Percentiles rank a stretch among this genome's conserved stretches.
Conservation (phyloP, 192 early-diverging fungal species). For the Entomortierella lignicola region DNA sequence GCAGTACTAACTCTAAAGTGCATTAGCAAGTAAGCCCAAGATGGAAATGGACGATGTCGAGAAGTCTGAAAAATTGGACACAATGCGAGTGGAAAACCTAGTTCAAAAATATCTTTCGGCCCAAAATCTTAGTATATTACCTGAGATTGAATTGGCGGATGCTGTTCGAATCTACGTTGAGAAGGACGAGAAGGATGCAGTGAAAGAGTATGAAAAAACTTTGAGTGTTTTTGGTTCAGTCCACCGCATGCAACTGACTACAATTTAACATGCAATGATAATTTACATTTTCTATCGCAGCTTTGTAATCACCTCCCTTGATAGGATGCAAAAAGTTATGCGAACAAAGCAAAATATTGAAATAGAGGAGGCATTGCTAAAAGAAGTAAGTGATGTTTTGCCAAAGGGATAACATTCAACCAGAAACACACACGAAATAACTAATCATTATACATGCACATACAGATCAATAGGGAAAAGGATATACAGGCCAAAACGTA, state of each 20-base stretch:
- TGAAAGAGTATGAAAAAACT: slow-evolving; percentile 65
- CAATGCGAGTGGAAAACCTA: slow-evolving; percentile 78
- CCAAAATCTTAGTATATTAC: slow-evolving; percentile 72
- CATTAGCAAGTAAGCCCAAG: slow-evolving; percentile 21
- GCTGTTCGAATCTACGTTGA: slow-evolving; percentile 83
- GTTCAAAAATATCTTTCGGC: slow-evolving; percentile 78
- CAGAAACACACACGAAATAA: neutral
- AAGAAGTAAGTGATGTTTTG: slow-evolving; percentile 14
- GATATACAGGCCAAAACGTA: slow-evolving; percentile 35
- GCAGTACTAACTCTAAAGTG: neutral
- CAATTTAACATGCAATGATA: no score
- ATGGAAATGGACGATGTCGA: slow-evolving; percentile 30
- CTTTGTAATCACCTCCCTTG: slow-evolving; percentile 29
- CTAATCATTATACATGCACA: neutral
- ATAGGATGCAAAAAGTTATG: slow-evolving; percentile 43
- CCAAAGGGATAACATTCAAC: neutral
- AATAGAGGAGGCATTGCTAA: slow-evolving; percentile 34
- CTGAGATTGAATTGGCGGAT: slow-evolving; percentile 81
- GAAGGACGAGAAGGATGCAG: slow-evolving; percentile 88
- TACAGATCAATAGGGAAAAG: slow-evolving; percentile 51
- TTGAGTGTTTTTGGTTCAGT: neutral
- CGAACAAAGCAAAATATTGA: slow-evolving; percentile 49
- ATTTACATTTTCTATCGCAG: neutral
- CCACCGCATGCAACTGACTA: no score
- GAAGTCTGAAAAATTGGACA: slow-evolving; percentile 70